Evolutionary conservation across 306 rosid species (phyloP), one percentile per base, ranked within the genome.

Genomic region (Carpinus fangiana): DNA sequence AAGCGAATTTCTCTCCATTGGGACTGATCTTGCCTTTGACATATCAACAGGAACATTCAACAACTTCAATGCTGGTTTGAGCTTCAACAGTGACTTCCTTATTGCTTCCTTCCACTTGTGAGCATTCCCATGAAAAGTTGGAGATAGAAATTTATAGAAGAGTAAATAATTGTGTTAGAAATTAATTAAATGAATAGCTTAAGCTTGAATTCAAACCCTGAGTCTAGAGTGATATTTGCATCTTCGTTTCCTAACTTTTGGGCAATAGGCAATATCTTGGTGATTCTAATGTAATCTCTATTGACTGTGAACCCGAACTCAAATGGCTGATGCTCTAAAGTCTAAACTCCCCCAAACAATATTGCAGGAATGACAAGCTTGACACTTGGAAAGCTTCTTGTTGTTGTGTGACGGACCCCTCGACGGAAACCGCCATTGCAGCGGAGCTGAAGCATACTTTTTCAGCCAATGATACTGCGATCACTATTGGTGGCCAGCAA

Each of bases 301-400:
- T 5, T 14, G 20, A 66, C 72, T 66, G 64, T 77, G 43, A 72
- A 62, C 81, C 64, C 18, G 66, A 81, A 75, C 71, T 56, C 62
- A 66, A 56, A 23, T 34, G 14, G 16, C 34, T 77, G 31, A 8
- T 57, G 38, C 28, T 43, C 80, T 79, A 53, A 23, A 53, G 20
- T 43, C 80, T 79, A 53, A 23, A 53, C 60, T 50, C 68, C 76
- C 76, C 54, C 78, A 52, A 23, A 67, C 79, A 65, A 67, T 4
- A 38, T 89, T 89, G 87, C 89, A 91, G 94, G 86, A 77, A 85
- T 73, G 88, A 89, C 79, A 89, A 54, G 79, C 81, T 91, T 71
- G 91, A 88, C 81, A 82, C 79, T 47, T 18, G 87, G 77, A 91
- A 82, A 84, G 94, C 88, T 4, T 78, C 92, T 2, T 79, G 82